Conservation (phyloP, 1,284 basidiomycete genomes). For the Boletus semigastroideus region DNA sequence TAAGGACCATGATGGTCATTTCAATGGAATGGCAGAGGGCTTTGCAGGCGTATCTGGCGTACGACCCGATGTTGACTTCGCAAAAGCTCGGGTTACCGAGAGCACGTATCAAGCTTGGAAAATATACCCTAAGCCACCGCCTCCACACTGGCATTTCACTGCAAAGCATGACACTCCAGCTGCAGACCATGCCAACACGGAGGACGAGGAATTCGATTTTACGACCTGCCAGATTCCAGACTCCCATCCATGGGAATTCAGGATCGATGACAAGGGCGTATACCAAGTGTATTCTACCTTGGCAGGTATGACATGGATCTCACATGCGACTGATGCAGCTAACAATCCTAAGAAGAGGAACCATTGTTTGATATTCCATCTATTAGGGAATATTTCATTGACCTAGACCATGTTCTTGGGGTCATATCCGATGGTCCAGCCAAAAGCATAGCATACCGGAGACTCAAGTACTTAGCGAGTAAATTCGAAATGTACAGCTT, state of each 20-base stretch:
- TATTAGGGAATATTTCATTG: conserved; percentile 93
- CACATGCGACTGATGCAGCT: background rate
- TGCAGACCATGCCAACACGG: conserved; percentile 36
- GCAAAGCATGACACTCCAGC: conserved; percentile 53
- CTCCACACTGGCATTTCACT: conserved; percentile 91
- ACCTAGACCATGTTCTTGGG: conserved; percentile 87
- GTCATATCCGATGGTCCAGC: conserved; percentile 93
- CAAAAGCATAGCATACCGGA: conserved; percentile 93
- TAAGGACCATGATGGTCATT: conserved; percentile 79
- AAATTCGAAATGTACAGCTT: conserved; percentile 96
- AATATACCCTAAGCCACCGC: conserved; percentile 88
- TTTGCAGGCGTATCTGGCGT: conserved; percentile 67
- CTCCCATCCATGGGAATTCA: conserved; percentile 59
- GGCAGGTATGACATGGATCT: conserved; percentile 35
- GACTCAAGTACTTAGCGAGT: conserved; percentile 91
- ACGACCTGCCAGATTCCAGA: conserved; percentile 72
- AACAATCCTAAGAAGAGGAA: conserved; percentile 33
- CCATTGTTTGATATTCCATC: conserved; percentile 82
- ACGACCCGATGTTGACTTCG: conserved; percentile 55
- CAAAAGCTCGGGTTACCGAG: conserved; percentile 31
- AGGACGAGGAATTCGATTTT: conserved; percentile 64
- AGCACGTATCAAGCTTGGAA: conserved; percentile 64
- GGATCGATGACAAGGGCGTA: conserved; percentile 83
- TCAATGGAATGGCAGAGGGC: conserved; percentile 59
- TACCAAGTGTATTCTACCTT: conserved; percentile 72